Evolutionary conservation across 352 stramenopile species (phyloP).

Genomic region (Globisporangium carolinianum): DNA sequence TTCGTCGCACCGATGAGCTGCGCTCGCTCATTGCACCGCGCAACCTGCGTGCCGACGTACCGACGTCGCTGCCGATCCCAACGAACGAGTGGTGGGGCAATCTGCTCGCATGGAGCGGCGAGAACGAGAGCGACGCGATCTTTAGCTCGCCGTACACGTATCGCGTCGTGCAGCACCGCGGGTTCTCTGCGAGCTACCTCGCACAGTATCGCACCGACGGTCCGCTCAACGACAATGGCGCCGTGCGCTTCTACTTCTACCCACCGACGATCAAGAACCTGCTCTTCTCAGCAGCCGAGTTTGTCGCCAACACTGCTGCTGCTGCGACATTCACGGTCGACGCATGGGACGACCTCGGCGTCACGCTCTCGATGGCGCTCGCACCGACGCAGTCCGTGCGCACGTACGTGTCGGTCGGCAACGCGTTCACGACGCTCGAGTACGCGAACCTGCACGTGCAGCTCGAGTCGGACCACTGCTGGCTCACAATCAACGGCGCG

Average conservation of each 20-base stretch:
- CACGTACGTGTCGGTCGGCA: slow-evolving; percentile 63
- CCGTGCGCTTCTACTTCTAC: slow-evolving; percentile 83
- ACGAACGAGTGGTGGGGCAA: slow-evolving; percentile 87
- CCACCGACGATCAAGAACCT: slow-evolving; percentile 68
- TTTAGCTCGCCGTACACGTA: slow-evolving; percentile 72
- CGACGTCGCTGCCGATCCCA: slow-evolving; percentile 33
- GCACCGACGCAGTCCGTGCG: slow-evolving; percentile 17
- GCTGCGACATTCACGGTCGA: slow-evolving; percentile 36
- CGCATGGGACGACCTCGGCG: slow-evolving; percentile 70
- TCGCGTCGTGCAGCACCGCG: slow-evolving; percentile 35
- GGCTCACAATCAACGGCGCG: slow-evolving; percentile 50
- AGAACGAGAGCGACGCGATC: slow-evolving; percentile 58
- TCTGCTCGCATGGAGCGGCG: slow-evolving; percentile 49
- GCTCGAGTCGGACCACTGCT: slow-evolving; percentile 54
- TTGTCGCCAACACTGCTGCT: slow-evolving; percentile 7
- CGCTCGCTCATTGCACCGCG: slow-evolving; percentile 40
- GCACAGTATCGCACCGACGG: slow-evolving; percentile 65
- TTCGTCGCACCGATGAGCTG: slow-evolving; percentile 41
- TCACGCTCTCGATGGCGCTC: slow-evolving; percentile 32
- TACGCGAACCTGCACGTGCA: slow-evolving; percentile 62
- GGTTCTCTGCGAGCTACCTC: slow-evolving; percentile 63
- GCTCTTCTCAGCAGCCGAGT: slow-evolving; percentile 55
- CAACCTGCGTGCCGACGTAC: slow-evolving; percentile 24
- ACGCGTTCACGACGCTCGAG: slow-evolving; percentile 69
- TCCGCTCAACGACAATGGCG: slow-evolving; percentile 68